A percentile compares a stretch with the other conserved stretches of the same genome.
These are phyloP conservation scores for Fusarium oxysporum DNA, from an alignment of 2,329 filamentous ascomycete genomes.

Conservation along the genomic window DNA sequence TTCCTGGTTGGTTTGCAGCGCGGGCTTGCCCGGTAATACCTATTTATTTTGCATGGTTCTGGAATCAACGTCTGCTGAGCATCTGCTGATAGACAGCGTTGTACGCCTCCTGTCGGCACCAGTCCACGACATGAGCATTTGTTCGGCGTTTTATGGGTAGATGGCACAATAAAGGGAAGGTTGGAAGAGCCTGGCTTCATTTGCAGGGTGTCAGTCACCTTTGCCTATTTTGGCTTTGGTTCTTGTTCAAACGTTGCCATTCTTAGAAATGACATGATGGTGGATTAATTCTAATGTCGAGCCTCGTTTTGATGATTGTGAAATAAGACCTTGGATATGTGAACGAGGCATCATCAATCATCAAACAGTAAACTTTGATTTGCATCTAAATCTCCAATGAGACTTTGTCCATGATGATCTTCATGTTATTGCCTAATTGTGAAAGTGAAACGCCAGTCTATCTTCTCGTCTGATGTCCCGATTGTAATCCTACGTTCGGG, in stretches of 20 bases:
- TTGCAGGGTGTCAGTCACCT: slow-evolving; percentile 6
- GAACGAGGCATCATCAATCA: slow-evolving; percentile 9
- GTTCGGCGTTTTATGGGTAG: slow-evolving; percentile 45
- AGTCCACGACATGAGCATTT: slow-evolving; percentile 41
- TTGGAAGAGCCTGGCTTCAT: slow-evolving; percentile 14
- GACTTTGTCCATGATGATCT: slow-evolving; percentile 17
- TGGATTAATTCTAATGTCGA: slow-evolving; percentile 31
- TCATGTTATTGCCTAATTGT: not conserved
- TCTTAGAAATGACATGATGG: slow-evolving; percentile 24
- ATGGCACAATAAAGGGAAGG: slow-evolving; percentile 29
- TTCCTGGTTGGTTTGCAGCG: slow-evolving; percentile 27
- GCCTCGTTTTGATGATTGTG: slow-evolving; percentile 14
- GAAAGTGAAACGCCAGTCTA: not conserved
- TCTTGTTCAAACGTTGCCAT: slow-evolving; percentile 18
- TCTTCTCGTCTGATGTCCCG: slow-evolving; percentile 8
- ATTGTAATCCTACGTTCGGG: not conserved
- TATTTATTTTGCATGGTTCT: slow-evolving; percentile 43
- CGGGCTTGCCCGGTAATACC: slow-evolving; percentile 37
- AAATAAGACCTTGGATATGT: slow-evolving; percentile 24
- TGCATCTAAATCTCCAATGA: slow-evolving; percentile 33
- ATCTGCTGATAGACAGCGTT: slow-evolving; percentile 16
- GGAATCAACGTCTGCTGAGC: slow-evolving; percentile 34
- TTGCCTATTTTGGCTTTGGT: slow-evolving; percentile 16
- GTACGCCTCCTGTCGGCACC: slow-evolving; percentile 17
- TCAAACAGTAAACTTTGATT: slow-evolving; percentile 24